Percentiles rank a stretch among this genome's conserved stretches.
Evolutionary conservation across 495 filamentous ascomycete species (phyloP).

Genomic region (Bryoglossum gracile): DNA sequence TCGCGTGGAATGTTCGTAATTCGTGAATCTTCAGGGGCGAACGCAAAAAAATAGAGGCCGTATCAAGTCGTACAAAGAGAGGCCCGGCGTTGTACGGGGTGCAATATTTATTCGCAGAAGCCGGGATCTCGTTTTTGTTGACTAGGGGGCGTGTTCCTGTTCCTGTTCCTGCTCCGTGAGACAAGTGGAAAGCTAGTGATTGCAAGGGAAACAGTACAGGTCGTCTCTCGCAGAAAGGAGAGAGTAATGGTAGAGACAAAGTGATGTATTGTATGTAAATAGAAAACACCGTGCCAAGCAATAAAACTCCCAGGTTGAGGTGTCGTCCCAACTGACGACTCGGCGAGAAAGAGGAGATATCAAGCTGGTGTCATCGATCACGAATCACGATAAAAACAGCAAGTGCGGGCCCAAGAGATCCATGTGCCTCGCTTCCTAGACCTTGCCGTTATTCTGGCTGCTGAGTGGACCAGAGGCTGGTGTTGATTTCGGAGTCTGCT

Average conservation of each 20-base stretch:
- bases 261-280: too few relatives aligned
- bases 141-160: slow-evolving; percentile 10
- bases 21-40: background rate
- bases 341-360: background rate
- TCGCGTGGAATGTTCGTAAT: slow-evolving; percentile 8
- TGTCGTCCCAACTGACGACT: background rate
- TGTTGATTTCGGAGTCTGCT: background rate
- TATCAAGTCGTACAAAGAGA: slow-evolving; percentile 6
- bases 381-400: too few relatives aligned
- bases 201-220: background rate
- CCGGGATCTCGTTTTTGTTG: background rate
- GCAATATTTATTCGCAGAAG: background rate
- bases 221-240: background rate
- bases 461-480: background rate
- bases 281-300: too few relatives aligned
- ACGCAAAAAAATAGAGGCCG: background rate
- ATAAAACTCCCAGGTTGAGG: background rate
- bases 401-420: too few relatives aligned
- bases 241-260: background rate
- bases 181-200: too few relatives aligned
- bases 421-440: background rate
- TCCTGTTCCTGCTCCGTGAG: background rate
- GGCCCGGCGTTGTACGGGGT: background rate
- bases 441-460: background rate
- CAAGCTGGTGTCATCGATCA: background rate